Evolutionary conservation across 2,329 filamentous ascomycete genomes (phyloP), one percentile per base, ranked within the genome.

Genomic region (Sporothrix pallida): DNA sequence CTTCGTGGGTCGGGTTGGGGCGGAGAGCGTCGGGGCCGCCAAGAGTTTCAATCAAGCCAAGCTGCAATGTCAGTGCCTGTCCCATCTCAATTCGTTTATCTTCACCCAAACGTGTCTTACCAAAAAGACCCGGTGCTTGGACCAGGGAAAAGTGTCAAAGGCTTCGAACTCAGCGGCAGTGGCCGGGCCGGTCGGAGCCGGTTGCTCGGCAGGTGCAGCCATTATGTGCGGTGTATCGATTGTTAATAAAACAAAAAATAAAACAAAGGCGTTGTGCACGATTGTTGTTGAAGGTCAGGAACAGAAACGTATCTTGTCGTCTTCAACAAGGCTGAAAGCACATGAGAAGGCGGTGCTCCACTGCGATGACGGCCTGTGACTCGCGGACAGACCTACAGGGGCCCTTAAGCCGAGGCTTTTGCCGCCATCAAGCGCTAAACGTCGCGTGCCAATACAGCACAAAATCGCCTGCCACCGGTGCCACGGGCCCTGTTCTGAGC

Each of bases 111-210:
- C 4, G 17, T 23, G 10, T 42, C 70, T 13, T 23, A 77, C 77
- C 65, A 78, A 48, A 67, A 78, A 78, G 1, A 75, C 73, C 48
- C 70, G 71, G 44, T 76, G 70, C 65, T 78, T 77, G 17, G 74
- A 76, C 77, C 77, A 78, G 12, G 76, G 75, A 71, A 76, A 78
- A 2, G 65, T 62, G 73, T 78, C 77, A 74, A 78, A 78, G 8
- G 74, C 73, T 20, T 74, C 74, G 58, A 76, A 75, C 62, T 75
- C 74, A 20, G 31, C 63, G 1, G 72, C 73, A 4, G 71, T 63
- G 2, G 72, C 26, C 23, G 50, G 69, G 15, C 12, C 42, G n/a
- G 48, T 15, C 31, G 68, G 13, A 20, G 8, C 42, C 15, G 52
- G 2, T 13, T 23, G n/a, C 7, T 54, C n/a, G 44, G 60, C 12